Percentiles rank a stretch among this genome's conserved stretches.
phyloP scores from a whole-genome alignment of 345 rosid species.

The Citrus trifoliata region DNA sequence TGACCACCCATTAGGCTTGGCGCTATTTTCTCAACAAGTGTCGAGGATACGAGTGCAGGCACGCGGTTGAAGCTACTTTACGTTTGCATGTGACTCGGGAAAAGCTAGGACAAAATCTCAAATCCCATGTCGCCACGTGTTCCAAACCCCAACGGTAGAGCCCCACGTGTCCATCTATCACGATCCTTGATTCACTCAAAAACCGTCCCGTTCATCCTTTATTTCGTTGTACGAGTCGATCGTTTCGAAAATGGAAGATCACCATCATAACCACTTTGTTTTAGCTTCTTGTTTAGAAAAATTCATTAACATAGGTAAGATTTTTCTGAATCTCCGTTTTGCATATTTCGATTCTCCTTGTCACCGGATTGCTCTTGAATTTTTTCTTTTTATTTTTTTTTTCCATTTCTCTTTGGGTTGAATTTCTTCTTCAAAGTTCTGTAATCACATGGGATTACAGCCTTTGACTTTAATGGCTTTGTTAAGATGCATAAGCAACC shows the following conservation, averaged over 20 bases:
- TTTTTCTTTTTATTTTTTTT: not conserved
- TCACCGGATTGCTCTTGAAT: not conserved
- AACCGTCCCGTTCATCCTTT: not conserved
- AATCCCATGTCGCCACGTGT: not conserved
- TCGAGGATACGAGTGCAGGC: not conserved
- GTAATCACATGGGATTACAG: slow-evolving; percentile 4
- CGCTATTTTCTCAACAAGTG: not conserved
- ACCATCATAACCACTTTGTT: not conserved
- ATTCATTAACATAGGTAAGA: not conserved
- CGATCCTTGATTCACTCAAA: not conserved
- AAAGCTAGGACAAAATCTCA: not conserved
- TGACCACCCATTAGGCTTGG: not conserved
- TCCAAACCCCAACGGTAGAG: not conserved
- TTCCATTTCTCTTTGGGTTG: not conserved
- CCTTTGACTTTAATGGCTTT: slow-evolving; percentile 10
- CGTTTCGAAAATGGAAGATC: not conserved
- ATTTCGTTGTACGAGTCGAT: not conserved
- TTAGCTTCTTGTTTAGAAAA: not conserved
- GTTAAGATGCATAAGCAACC: slow-evolving; percentile 15
- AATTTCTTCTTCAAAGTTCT: not conserved
- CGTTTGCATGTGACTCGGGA: slow-evolving; percentile 13
- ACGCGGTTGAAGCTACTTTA: not conserved
- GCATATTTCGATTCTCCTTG: not conserved
- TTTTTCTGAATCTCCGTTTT: not conserved
- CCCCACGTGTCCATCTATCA: not conserved